Evolutionary conservation across 345 rosid genomes (phyloP), one percentile per base, ranked within the genome.

Genomic region (Melaleuca quinquenervia): DNA sequence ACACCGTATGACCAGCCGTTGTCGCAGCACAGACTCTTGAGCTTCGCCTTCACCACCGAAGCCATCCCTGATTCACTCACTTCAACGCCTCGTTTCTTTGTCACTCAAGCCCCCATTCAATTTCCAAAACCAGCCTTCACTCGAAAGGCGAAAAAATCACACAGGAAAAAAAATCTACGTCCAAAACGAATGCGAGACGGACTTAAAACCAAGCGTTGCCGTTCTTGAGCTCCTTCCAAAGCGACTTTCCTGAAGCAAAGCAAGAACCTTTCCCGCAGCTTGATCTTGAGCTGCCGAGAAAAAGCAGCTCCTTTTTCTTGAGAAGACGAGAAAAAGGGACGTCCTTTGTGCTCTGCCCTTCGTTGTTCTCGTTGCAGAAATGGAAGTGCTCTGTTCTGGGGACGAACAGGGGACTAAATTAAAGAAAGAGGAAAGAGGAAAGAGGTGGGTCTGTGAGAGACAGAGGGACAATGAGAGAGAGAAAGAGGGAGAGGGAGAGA

Each of bases 1-100:
- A 96, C 92, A 29, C 93, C 98, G 87, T 91, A 94, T 90, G 95
- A 95, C 99, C 98, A 97, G 22, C 98, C 98, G 92, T 94, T 88
- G 82, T 90, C 90, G 88, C 93, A 87, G 91, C 98, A 97, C 85
- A 96, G 93, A 54, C 86, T 89, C 92, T 90, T 91, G 29, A 96
- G 92, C 85, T 29, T 90, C 90, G 90, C 92, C 94, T 92, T 95
- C 58, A 90, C 53, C 84, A 12, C 83, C 20, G 91, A 92, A 91
- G 84, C 90, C 94, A 91, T 91, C 88, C 86, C 86, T 70, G 78
- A 45, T 70, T 18, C 26, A 3, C 78, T 70, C 48, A 70, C 78
- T 36, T 20, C 48, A 41, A 70, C 26, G 78, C 78, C 48, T 36
- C 3, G 78, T 70, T 70, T 0, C 78, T 36, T 45, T 0, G 78